phyloP scores from a whole-genome alignment of 2,329 filamentous ascomycete genomes.

The Lanzia echinophila region DNA sequence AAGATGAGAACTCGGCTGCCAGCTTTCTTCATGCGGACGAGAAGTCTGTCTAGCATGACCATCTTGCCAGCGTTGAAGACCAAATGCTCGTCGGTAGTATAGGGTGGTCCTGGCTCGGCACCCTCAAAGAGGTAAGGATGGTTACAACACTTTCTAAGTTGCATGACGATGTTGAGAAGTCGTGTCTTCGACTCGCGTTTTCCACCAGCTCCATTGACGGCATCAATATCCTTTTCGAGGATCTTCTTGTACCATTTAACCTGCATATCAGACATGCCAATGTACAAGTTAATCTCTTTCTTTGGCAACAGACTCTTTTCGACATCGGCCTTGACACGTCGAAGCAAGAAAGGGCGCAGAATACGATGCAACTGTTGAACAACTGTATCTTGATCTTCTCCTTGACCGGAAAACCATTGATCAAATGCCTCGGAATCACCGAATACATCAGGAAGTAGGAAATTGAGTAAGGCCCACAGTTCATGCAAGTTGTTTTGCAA shows the following conservation, averaged over 20 bases:
- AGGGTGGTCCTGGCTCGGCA: slow-evolving; percentile 92
- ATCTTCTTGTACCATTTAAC: slow-evolving; percentile 99
- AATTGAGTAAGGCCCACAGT: slow-evolving; percentile 95
- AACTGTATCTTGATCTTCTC: slow-evolving; percentile 86
- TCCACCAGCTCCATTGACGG: slow-evolving; percentile 91
- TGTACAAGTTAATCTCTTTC: slow-evolving; percentile 94
- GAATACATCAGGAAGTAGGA: slow-evolving; percentile 95
- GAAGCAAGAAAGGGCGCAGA: slow-evolving; percentile 84
- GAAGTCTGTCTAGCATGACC: slow-evolving; percentile 88
- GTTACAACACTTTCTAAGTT: slow-evolving; percentile 97
- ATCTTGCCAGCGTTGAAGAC: slow-evolving; percentile 94
- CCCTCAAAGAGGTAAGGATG: slow-evolving; percentile 98
- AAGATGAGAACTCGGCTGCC: slow-evolving; percentile 97
- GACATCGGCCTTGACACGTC: slow-evolving; percentile 94
- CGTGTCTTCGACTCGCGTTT: slow-evolving; percentile 97
- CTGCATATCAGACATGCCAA: slow-evolving; percentile 99
- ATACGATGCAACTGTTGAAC: slow-evolving; percentile 94
- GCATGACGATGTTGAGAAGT: slow-evolving; percentile 98
- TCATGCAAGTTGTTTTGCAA: slow-evolving; percentile 98
- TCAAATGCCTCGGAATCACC: slow-evolving; percentile 95
- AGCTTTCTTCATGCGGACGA: slow-evolving; percentile 74
- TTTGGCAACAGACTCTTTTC: slow-evolving; percentile 97
- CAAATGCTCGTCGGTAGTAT: slow-evolving; percentile 95
- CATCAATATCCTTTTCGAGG: slow-evolving; percentile 96
- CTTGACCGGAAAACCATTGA: slow-evolving; percentile 92